Conservation (phyloP, 148 eudicot species). For the Cornus florida region DNA sequence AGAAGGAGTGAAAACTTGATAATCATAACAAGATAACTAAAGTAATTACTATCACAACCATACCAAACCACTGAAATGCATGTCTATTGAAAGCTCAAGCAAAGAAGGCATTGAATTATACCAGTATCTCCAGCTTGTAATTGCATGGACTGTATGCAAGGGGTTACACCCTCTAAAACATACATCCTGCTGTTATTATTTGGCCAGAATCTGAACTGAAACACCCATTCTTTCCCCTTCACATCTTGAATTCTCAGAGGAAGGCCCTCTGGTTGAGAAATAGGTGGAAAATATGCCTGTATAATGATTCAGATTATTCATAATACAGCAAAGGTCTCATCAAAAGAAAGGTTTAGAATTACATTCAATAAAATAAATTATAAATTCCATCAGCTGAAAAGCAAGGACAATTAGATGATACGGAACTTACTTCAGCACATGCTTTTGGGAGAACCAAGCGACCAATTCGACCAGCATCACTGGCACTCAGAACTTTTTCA, state of each 20-base stretch:
- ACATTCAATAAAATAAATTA: not conserved
- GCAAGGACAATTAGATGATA: not conserved
- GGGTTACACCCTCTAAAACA: constrained; percentile 97
- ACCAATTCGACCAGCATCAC: constrained; percentile 99
- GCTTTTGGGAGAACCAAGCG: constrained; percentile 99
- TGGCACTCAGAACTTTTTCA: constrained; percentile 96
- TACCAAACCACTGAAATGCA: not conserved
- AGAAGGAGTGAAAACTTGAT: not conserved
- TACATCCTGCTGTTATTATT: constrained; percentile 99
- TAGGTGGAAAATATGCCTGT: constrained; percentile 98
- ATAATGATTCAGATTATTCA: constrained; percentile 21
- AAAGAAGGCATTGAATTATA: constrained; percentile 19
- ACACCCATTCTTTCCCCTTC: constrained; percentile 95
- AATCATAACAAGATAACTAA: not conserved
- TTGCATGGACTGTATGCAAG: constrained; percentile 98
- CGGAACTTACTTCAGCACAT: constrained; percentile 89
- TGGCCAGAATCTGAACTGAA: constrained; percentile 99
- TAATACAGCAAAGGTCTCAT: constrained; percentile 7
- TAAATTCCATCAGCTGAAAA: constrained; percentile 3
- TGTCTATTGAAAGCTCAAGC: not conserved
- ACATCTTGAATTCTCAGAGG: constrained; percentile 94
- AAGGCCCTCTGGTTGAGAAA: constrained; percentile 94
- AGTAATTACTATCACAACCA: not conserved
- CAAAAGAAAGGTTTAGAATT: not conserved
- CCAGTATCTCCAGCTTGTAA: constrained; percentile 99